Base-by-base conservation (phyloP, 179 eudicot genomes). In the Corrigiola litoralis region DNA sequence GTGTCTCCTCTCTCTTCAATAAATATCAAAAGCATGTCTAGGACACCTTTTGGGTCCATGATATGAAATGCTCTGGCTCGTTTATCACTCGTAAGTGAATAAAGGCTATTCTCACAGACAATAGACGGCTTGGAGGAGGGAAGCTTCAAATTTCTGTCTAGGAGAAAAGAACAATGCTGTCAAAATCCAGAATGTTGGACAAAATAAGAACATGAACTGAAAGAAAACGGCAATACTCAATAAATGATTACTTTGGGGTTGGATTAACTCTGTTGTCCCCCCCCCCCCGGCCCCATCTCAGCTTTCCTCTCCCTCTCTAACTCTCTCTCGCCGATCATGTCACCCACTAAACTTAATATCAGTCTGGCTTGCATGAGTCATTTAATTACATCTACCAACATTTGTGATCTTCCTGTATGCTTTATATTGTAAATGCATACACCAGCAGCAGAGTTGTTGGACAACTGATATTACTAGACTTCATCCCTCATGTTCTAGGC, bases 21-120 rank as follows among this genome's bases (percentile, higher is more conserved):
- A 82, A 92, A 92, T 66, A 92, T 58, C 62, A 92, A 78, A 72
- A 90, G 81, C 98, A 92, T 90, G 20, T 92, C 97, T 6, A 85
- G 57, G 52, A 81, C 42, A 54, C 98, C 98, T 52, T 74, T 79
- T 17, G 98, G 97, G 55, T 90, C 94, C 89, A 90, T 76, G 67
- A 92, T 79, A 76, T 92, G 98, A 58, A 92, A 92, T 55, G 97
- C 97, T 75, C 98, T 84, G 42, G 84, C 90, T 60, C 98, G 80
- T 61, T 67, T 57, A 79, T 90, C 92, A 58, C 69, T 80, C 61
- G 84, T 84, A 27, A 86, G 71, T 23, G 98, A 90, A 64, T 79
- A 83, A 52, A 92, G 84, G 81, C 98, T 90, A 78, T 72, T 84
- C 78, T 92, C 98, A 74, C 96, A 92, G 55, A 92, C 98, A 69